Base-by-base conservation (phyloP, 129 eudicot genomes). In the Tagetes erecta region DNA sequence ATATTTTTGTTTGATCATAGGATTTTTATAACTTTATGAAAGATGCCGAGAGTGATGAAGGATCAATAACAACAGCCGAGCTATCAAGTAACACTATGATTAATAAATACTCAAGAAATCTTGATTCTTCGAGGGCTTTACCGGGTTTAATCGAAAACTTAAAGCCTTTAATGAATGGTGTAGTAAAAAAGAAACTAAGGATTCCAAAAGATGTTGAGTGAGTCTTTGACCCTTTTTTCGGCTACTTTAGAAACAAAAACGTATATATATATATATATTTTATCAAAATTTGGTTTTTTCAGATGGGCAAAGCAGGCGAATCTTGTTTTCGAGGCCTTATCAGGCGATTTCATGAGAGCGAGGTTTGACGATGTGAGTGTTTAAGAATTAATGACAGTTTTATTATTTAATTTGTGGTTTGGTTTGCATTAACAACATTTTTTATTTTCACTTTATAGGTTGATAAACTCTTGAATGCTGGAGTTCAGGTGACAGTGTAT, bases 311-410 rank as follows among this genome's bases (percentile, higher is more conserved):
- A 80, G n/a, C 88, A 83, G 41, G 39, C 34, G 1, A 53, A 47
- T 31, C 52, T 71, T 38, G 88, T 86, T 37, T 86, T 86, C 13
- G 47, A 75, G 36, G 74, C 71, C 66, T 65, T 76, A 39, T 64
- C 63, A 4, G 75, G 76, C 11, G 88, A 86, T 81, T 86, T 86
- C 82, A 86, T 86, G 91, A 86, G 53, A 57, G 86, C 91, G 8
- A 78, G 84, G 76, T 78, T 80, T 20, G 41, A 79, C 9, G 86
- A 86, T 86, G 91, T 81, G 73, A 65, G 67, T 49, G 64, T 52
- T 6, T 3, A 45, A 53, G 4, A 62, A 30, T 55, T 8, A 45
- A 34, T 44, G 58, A 64, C 34, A 6, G 14, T 47, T 70, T 42
- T 71, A 1, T 47, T 14, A 33, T 31, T 65, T 59, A 33, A 38